These are phyloP conservation scores for Astrephomene gubernaculifera DNA, from an alignment of 139 green algal genomes.

Conservation along the genomic window DNA sequence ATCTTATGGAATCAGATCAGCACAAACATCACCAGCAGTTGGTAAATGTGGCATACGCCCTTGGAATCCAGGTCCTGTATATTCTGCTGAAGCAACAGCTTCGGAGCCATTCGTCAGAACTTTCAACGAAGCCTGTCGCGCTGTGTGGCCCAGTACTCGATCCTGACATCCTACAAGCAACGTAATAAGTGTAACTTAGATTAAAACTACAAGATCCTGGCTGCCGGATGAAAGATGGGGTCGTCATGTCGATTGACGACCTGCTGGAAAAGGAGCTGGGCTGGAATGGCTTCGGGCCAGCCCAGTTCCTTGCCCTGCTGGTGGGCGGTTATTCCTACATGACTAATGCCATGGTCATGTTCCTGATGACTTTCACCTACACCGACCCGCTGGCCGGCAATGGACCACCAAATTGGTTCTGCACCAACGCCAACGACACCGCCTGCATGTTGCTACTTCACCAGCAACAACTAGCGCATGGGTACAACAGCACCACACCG, in stretches of 20 bases:
- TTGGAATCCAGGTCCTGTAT: too few relatives aligned
- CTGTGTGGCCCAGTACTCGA: too few relatives aligned
- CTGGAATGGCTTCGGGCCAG: constrained; percentile 23
- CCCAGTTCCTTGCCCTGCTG: neutral
- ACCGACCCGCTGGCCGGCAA: neutral
- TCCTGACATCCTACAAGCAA: too few relatives aligned
- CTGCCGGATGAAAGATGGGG: neutral
- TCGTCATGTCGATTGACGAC: neutral
- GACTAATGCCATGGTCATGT: neutral
- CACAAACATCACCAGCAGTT: too few relatives aligned
- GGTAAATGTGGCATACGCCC: too few relatives aligned
- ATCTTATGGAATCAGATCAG: too few relatives aligned
- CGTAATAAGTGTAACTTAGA: too few relatives aligned
- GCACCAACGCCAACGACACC: neutral
- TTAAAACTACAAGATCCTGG: too few relatives aligned
- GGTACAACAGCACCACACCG: neutral
- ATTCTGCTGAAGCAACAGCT: too few relatives aligned
- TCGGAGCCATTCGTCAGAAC: too few relatives aligned
- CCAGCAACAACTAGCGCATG: neutral
- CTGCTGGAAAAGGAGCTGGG: neutral
- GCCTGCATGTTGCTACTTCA: neutral
- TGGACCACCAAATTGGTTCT: neutral
- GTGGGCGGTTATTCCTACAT: neutral
- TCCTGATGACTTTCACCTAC: constrained; percentile 24
- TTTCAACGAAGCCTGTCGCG: too few relatives aligned